Conservation (phyloP, 495 filamentous ascomycete species). For the Aspergillus baeticus region DNA sequence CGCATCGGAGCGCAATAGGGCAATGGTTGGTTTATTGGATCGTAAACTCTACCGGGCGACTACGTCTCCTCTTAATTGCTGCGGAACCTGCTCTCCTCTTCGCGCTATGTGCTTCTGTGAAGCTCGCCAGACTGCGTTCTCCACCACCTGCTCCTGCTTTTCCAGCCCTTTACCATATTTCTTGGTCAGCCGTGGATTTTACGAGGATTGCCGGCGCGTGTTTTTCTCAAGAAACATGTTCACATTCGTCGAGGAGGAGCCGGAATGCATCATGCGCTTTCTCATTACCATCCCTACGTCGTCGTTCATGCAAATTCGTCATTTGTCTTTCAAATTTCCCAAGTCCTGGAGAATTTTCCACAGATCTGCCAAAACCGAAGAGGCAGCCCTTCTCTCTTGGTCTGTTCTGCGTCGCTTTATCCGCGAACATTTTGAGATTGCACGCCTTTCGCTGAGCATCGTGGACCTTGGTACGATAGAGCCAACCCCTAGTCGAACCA, state of each 20-base stretch:
- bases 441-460: slow-evolving; percentile 17
- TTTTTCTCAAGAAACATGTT: slow-evolving; percentile 28
- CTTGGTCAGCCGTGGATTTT: slow-evolving; percentile 24
- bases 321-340: slow-evolving; percentile 24
- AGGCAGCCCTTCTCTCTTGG: slow-evolving; percentile 18
- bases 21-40: slow-evolving; percentile 17
- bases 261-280: slow-evolving; percentile 21
- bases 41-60: slow-evolving; percentile 9
- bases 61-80: slow-evolving; percentile 16
- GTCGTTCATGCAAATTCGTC: slow-evolving; percentile 20
- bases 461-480: slow-evolving; percentile 19
- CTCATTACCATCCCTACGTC: slow-evolving; percentile 17
- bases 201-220: slow-evolving; percentile 21
- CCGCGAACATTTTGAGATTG: slow-evolving; percentile 26
- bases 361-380: slow-evolving; percentile 7
- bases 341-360: slow-evolving; percentile 3
- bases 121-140: slow-evolving; percentile 21
- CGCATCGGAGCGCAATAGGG: not conserved
- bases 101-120: slow-evolving; percentile 25
- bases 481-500: not conserved
- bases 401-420: slow-evolving; percentile 27
- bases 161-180: slow-evolving; percentile 29
- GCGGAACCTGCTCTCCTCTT: slow-evolving; percentile 23
- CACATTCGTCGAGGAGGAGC: slow-evolving; percentile 22
- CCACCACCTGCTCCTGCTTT: slow-evolving; percentile 26